Evolutionary conservation across 139 green algal species (phyloP), one percentile per base, ranked within the genome.

Genomic region (Desmodesmus armatus): DNA sequence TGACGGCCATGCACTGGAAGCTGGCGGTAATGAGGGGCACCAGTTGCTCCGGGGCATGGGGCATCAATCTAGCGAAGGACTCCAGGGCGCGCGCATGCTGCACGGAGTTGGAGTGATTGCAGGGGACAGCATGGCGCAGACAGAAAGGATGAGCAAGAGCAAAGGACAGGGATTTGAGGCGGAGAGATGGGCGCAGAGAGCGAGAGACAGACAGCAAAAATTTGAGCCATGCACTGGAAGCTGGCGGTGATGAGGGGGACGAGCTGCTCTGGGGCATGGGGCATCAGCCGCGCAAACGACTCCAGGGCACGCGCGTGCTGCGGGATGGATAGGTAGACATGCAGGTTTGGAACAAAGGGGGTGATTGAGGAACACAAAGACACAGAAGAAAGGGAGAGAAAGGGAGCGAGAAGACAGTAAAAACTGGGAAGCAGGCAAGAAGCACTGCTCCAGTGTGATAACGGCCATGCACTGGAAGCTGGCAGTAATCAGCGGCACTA

Each of bases 261-360:
- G 31, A 72, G 62, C 58, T 92, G 86, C 44, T 91, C 86, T 9
- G 85, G 85, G 6, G 83, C 87, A 33, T 86, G 31, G 0, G 43
- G 9, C 62, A 92, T 74, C 31, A 92, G 78, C 43, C 77, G 79
- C 6, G 72, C 66, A 35, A 92, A 92, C 0, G 91, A 80, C 83
- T 94, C 91, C 9, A 91, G 65, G 0, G 33, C 79, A 21, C 85
- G 82, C 0, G 87, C 87, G 47, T 90, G 87, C 87, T 91, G 89
- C n/a, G 41, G 9, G 40, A 70, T 3, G 49, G 6, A 76, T n/a
- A n/a, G 17, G n/a, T 41, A 66, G 7, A 37, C 4, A 17, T 47
- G 43, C n/a, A n/a, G n/a, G n/a, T 13, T 27, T 62, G 51, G 15
- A 62, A 17, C 15, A 17, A 62, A 13, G 15, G 51, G 13, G 13